A percentile compares a stretch with the other conserved stretches of the same genome.
These are phyloP conservation scores for Hericium rajendrae DNA, from an alignment of 768 basidiomycete genomes.

Conservation along the genomic window DNA sequence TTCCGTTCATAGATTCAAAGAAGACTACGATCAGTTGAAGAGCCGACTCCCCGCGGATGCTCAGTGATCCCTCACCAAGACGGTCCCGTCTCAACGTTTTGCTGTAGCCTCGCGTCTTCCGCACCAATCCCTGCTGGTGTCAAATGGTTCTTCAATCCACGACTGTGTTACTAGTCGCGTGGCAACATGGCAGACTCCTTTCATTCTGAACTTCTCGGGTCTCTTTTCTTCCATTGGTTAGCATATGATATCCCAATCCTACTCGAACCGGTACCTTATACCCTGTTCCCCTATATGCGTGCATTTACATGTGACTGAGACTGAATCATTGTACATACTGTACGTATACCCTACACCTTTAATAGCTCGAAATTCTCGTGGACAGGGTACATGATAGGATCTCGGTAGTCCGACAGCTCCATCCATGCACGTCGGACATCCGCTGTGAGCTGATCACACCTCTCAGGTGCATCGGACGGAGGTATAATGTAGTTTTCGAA, in stretches of 20 bases:
- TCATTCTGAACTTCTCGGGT: not conserved
- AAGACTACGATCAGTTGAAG: constrained; percentile 45
- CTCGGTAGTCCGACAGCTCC: not conserved
- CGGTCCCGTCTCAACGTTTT: not conserved
- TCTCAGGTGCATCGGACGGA: too few species aligned
- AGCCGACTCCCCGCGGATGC: constrained; percentile 30
- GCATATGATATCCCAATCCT: not conserved
- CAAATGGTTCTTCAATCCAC: not conserved
- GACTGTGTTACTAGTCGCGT: not conserved
- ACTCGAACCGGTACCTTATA: not conserved
- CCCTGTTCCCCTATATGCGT: not conserved
- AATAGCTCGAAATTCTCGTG: not conserved
- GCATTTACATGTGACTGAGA: not conserved
- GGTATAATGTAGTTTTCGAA: too few species aligned
- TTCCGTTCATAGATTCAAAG: constrained; percentile 46
- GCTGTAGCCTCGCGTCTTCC: constrained; percentile 5
- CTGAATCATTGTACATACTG: not conserved
- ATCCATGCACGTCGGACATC: too few species aligned
- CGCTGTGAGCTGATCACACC: too few species aligned
- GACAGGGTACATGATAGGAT: not conserved
- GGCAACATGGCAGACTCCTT: not conserved
- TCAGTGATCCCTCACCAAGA: not conserved
- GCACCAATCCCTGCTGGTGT: not conserved
- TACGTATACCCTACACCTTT: not conserved
- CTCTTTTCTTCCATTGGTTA: not conserved